Evolutionary conservation across 1,284 basidiomycete genomes (phyloP).

Genomic region (Sporisorium scitamineum): DNA sequence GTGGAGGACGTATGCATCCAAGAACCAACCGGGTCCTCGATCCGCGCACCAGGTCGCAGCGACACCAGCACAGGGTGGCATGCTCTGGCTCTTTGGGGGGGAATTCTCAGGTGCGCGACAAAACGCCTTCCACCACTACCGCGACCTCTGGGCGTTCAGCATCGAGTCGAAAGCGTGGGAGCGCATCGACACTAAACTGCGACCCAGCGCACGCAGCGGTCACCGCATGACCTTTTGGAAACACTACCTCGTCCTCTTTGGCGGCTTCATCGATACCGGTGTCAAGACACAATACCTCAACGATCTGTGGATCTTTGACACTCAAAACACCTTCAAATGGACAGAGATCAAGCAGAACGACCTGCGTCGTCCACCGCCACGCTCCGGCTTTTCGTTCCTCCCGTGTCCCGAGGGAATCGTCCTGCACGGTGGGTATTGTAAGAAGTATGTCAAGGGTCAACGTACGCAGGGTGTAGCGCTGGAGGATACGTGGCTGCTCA

Average conservation of each 20-base stretch:
- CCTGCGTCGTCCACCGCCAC: constrained; percentile 54
- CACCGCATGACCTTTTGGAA: constrained; percentile 90
- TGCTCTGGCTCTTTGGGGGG: constrained; percentile 69
- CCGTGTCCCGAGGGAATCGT: constrained; percentile 83
- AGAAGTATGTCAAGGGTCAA: constrained; percentile 89
- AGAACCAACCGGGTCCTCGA: constrained; percentile 67
- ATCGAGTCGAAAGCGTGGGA: constrained; percentile 78
- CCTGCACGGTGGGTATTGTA: constrained; percentile 90
- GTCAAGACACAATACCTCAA: constrained; percentile 82
- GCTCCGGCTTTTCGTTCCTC: constrained; percentile 84
- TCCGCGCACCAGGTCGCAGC: constrained; percentile 67
- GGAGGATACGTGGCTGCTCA: constrained; percentile 92
- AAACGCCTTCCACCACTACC: constrained; percentile 89
- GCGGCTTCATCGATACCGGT: constrained; percentile 87
- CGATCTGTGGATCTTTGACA: constrained; percentile 90
- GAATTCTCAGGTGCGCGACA: constrained; percentile 80
- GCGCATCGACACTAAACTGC: constrained; percentile 85
- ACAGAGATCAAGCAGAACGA: constrained; percentile 76
- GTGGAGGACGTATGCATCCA: constrained; percentile 64
- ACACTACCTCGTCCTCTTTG: constrained; percentile 83
- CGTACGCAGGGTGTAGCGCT: constrained; percentile 85
- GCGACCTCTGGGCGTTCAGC: constrained; percentile 73
- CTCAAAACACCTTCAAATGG: constrained; percentile 85
- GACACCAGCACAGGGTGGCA: constrained; percentile 62
- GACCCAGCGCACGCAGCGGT: constrained; percentile 84